phyloP scores from a whole-genome alignment of 2,329 filamentous ascomycete genomes.

The Penicillium sumatraense region DNA sequence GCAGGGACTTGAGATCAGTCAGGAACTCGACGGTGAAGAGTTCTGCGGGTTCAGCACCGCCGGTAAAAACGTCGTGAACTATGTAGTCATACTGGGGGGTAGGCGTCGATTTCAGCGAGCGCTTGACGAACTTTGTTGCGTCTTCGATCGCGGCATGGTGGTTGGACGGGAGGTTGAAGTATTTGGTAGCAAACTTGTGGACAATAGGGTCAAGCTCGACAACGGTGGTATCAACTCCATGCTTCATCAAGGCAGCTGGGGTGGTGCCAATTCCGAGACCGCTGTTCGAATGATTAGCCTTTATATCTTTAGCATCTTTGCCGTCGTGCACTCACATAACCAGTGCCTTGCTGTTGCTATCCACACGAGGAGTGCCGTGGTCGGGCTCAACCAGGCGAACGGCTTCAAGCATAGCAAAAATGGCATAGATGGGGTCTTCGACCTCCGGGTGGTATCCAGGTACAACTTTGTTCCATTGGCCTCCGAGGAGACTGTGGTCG shows the following conservation, averaged over 20 bases:
- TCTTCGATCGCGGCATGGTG: constrained; percentile 82
- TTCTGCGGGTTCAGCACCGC: constrained; percentile 84
- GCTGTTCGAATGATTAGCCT: constrained; percentile 47
- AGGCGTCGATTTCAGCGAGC: constrained; percentile 53
- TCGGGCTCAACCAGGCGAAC: constrained; percentile 75
- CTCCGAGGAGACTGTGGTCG: constrained; percentile 91
- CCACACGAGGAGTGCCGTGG: constrained; percentile 45
- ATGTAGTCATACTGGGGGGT: constrained; percentile 78
- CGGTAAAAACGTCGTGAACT: constrained; percentile 96
- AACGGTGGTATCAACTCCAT: constrained; percentile 90
- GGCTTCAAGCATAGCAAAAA: constrained; percentile 96
- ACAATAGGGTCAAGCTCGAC: constrained; percentile 94
- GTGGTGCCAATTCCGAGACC: constrained; percentile 93
- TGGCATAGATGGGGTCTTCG: constrained; percentile 87
- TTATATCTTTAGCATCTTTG: background rate
- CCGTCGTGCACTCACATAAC: constrained; percentile 67
- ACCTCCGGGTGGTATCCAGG: constrained; percentile 59
- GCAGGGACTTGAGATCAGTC: constrained; percentile 67
- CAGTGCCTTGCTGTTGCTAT: constrained; percentile 75
- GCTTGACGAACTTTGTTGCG: constrained; percentile 70
- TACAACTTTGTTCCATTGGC: constrained; percentile 74
- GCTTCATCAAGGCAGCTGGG: constrained; percentile 80
- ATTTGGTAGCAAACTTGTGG: constrained; percentile 77
- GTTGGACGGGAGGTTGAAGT: constrained; percentile 78
- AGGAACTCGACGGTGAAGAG: constrained; percentile 91